phyloP scores from a whole-genome alignment of 2,329 filamentous ascomycete genomes.

The Berkeleyomyces rouxiae region DNA sequence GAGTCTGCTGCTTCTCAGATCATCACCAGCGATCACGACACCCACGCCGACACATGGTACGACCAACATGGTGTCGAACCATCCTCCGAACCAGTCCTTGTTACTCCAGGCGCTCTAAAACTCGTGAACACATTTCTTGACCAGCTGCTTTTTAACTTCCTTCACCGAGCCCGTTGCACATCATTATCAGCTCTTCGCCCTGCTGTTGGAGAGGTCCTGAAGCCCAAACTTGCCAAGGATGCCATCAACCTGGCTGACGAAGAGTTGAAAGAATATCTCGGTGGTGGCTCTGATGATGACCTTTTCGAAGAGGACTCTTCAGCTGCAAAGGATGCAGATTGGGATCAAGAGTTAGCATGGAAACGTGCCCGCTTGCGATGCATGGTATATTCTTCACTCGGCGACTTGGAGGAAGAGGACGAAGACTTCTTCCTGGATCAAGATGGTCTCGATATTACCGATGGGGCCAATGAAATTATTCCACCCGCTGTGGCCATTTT shows the following conservation, averaged over 20 bases:
- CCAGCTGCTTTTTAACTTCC: constrained; percentile 77
- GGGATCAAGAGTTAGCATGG: constrained; percentile 88
- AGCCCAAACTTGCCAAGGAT: constrained; percentile 72
- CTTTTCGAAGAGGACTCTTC: constrained; percentile 37
- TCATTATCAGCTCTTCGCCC: constrained; percentile 58
- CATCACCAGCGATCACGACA: constrained; percentile 74
- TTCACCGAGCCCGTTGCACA: constrained; percentile 66
- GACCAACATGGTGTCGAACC: constrained; percentile 51
- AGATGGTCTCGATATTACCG: constrained; percentile 50
- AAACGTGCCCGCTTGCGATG: constrained; percentile 82
- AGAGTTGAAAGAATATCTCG: constrained; percentile 75
- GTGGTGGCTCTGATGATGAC: constrained; percentile 61
- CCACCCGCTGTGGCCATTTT: constrained; percentile 92
- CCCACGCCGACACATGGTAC: constrained; percentile 51
- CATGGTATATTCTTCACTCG: constrained; percentile 95
- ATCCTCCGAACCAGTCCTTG: constrained; percentile 50
- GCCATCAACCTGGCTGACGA: constrained; percentile 71
- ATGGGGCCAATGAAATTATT: constrained; percentile 49
- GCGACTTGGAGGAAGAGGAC: constrained; percentile 95
- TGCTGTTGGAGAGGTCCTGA: constrained; percentile 73
- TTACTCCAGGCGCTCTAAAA: constrained; percentile 55
- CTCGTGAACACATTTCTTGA: constrained; percentile 88
- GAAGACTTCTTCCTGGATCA: constrained; percentile 78
- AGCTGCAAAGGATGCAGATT: constrained; percentile 35
- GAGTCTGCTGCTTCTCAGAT: constrained; percentile 78